Evolutionary conservation across 805 yeast genomes (phyloP), one percentile per base, ranked within the genome.

Genomic region (Wickerhamomyces hampshirensis): DNA sequence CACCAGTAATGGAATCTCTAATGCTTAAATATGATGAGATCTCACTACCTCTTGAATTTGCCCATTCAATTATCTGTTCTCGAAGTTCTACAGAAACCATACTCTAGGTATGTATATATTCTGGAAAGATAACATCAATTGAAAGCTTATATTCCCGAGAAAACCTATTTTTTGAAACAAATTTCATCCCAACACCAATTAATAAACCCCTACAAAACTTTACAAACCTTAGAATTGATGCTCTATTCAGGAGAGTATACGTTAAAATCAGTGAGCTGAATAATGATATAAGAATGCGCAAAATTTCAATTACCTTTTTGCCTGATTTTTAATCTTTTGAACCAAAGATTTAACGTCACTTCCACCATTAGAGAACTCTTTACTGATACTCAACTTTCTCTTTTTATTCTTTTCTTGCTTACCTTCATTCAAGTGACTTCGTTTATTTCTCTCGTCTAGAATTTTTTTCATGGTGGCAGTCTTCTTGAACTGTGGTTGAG

Each of bases 381-480:
- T 37, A 17, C 47, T 35, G 14, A 18, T 19, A 23, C 31, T 41
- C 42, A 45, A 43, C 38, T 42, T 39, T 26, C 36, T 42, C 28
- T 37, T 31, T 17, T 38, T 30, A 8, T 35, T 27, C 24, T 26
- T 21, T 5, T 28, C 14, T 7, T 18, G 21, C 2, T 28, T 28
- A 14, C 28, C 29, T 18, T 34, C 36, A 18, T 35, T 47, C 30
- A 53, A 53, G 26, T 62, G 56, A 53, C 80, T n/a, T n/a, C n/a
- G 71, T 55, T 77, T 76, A 28, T 73, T 70, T 47, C 95, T 74
- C 60, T 88, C 95, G 30, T 75, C 69, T 65, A 93, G 62, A 38
- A 93, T 74, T 58, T 80, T 71, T 55, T 81, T 80, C 95, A 91
- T 89, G 18, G 93, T 87, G 13, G 76, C 66, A 1, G 98, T 89